phyloP scores from a whole-genome alignment of 805 yeast genomes.

The Yamadazyma ubonensis region DNA sequence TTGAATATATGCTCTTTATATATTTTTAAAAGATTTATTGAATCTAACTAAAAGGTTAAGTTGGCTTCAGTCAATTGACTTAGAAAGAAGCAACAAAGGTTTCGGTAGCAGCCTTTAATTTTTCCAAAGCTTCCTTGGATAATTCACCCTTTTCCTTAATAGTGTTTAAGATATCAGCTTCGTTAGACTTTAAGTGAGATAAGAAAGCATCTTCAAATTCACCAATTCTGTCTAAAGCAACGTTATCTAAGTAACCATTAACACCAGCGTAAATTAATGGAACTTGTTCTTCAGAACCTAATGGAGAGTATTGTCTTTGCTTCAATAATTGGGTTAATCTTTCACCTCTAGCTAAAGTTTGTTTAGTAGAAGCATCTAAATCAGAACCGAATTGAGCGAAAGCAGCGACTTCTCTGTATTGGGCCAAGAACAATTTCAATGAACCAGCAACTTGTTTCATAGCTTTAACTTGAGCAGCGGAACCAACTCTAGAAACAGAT shows the following conservation, averaged over 20 bases:
- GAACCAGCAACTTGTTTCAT: constrained; percentile 99
- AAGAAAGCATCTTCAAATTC: constrained; percentile 92
- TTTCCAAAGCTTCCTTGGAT: constrained; percentile 79
- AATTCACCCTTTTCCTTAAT: constrained; percentile 89
- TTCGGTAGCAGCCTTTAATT: constrained; percentile 89
- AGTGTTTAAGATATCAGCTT: constrained; percentile 76
- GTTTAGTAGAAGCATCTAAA: constrained; percentile 99
- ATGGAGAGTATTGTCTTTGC: constrained; percentile 96
- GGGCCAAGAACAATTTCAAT: constrained; percentile 99
- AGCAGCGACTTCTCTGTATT: constrained; percentile 99
- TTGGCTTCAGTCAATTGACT: constrained; percentile 15
- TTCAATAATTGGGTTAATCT: constrained; percentile 98
- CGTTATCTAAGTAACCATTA: constrained; percentile 93
- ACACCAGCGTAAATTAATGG: constrained; percentile 99
- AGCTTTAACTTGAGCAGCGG: constrained; percentile 99
- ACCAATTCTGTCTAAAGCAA: constrained; percentile 82
- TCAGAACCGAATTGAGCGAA: constrained; percentile 99
- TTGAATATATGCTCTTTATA: constrained; percentile 13
- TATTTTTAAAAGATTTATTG: constrained; percentile 11
- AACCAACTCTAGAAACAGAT: constrained; percentile 99
- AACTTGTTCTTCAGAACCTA: constrained; percentile 98
- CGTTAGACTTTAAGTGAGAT: constrained; percentile 88
- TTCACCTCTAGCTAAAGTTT: constrained; percentile 99
- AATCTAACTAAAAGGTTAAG: constrained; percentile 6
- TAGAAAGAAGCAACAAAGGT: constrained; percentile 87